A percentile compares a stretch with the other conserved stretches of the same genome.
Evolutionary conservation across 2,329 filamentous ascomycete species (phyloP).

Genomic region (Cytospora piceae): DNA sequence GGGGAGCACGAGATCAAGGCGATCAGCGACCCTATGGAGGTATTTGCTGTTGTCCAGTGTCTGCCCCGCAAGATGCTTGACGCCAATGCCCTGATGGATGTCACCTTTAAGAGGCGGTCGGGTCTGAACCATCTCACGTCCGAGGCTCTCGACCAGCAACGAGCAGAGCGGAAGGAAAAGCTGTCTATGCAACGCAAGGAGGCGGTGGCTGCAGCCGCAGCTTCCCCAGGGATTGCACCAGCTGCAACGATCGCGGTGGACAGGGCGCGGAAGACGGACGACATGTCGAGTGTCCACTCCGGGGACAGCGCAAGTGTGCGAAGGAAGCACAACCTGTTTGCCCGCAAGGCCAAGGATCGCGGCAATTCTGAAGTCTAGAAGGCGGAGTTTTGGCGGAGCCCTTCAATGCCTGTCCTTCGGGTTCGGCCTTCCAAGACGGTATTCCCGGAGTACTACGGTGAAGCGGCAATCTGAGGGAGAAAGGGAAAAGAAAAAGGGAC

Average conservation of each 20-base stretch:
- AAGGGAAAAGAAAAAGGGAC: constrained; percentile 14
- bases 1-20: constrained; percentile 80
- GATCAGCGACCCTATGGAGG: constrained; percentile 87
- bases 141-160: constrained; percentile 75
- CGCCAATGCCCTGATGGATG: constrained; percentile 79
- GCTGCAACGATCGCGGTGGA: constrained; percentile 27
- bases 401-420: constrained; percentile 19
- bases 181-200: constrained; percentile 52
- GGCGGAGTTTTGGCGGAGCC: constrained; percentile 22
- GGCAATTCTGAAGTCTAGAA: constrained; percentile 24
- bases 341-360: constrained; percentile 31
- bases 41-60: constrained; percentile 91
- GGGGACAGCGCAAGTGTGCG: constrained; percentile 36
- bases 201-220: constrained; percentile 29
- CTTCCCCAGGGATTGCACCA: constrained; percentile 25
- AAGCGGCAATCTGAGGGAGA: neutral
- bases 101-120: constrained; percentile 79
- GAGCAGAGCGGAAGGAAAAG: constrained; percentile 66
- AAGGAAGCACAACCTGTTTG: constrained; percentile 52
- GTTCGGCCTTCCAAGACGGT: neutral
- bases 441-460: neutral
- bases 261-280: constrained; percentile 36
- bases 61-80: constrained; percentile 82
- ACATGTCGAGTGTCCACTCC: constrained; percentile 40
- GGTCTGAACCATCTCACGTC: constrained; percentile 83